Conservation (phyloP, 805 yeast genomes). For the Saccharomyces jurei region DNA sequence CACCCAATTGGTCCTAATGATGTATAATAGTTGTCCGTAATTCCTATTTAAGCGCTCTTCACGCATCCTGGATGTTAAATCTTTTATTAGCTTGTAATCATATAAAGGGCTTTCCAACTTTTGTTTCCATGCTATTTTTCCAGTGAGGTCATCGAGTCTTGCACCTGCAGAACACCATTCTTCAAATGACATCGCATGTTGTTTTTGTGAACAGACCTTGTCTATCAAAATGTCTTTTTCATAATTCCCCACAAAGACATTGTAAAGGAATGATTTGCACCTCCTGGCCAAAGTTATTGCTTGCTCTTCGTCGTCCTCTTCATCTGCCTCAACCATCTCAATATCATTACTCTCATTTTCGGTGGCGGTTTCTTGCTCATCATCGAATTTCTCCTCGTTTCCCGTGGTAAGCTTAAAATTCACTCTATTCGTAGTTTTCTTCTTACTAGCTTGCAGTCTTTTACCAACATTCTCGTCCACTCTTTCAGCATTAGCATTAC, state of each 20-base stretch:
- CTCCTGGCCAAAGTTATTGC: not conserved
- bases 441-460: not conserved
- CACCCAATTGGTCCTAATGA: constrained; percentile 77
- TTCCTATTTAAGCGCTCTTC: constrained; percentile 55
- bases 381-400: not conserved
- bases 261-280: constrained; percentile 4
- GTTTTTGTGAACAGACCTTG: constrained; percentile 32
- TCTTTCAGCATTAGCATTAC: not conserved
- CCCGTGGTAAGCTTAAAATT: not conserved
- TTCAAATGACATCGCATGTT: constrained; percentile 41
- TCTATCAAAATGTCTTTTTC: constrained; percentile 34
- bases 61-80: constrained; percentile 46
- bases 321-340: not conserved
- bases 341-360: not conserved
- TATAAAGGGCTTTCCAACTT: constrained; percentile 53
- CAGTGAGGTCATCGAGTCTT: constrained; percentile 56
- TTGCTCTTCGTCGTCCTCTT: constrained; percentile 4
- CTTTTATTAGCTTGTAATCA: constrained; percentile 55
- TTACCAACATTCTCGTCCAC: not conserved
- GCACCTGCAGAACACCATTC: constrained; percentile 63
- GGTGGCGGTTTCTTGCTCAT: not conserved
- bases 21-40: constrained; percentile 51
- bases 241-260: constrained; percentile 8
- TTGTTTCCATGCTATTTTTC: constrained; percentile 64
- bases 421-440: not conserved